These are phyloP conservation scores for Fusarium vanettenii DNA, from an alignment of 2,329 filamentous ascomycete genomes.

Conservation along the genomic window DNA sequence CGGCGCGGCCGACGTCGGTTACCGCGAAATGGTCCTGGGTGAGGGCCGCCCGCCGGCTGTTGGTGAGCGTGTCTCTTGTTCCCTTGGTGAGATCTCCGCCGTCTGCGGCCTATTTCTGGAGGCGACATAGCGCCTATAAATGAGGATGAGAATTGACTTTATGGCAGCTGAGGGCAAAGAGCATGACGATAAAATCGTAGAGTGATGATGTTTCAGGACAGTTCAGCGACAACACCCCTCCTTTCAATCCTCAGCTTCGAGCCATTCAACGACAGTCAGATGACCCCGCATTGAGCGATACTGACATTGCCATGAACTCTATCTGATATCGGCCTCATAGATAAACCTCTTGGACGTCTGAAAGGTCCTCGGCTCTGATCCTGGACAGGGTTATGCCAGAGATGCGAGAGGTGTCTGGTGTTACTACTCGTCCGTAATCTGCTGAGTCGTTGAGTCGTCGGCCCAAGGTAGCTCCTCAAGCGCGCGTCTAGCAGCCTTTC, in stretches of 20 bases:
- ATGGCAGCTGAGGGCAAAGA: background rate
- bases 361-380: background rate
- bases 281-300: background rate
- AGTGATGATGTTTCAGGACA: background rate
- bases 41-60: background rate
- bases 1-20: background rate
- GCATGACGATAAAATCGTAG: background rate
- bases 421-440: background rate
- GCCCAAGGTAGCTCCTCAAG: background rate
- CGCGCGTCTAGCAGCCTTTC: background rate
- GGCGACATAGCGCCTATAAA: background rate
- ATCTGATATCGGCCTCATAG: background rate
- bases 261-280: background rate
- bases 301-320: background rate
- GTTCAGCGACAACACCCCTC: background rate
- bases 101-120: background rate
- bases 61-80: background rate
- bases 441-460: background rate
- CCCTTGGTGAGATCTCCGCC: background rate
- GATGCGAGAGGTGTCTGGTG: background rate
- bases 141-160: background rate
- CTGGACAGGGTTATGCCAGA: background rate
- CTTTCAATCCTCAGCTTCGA: background rate
- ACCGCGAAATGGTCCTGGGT: background rate
- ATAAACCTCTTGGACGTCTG: background rate